Evolutionary conservation across 2,329 filamentous ascomycete genomes (phyloP).

Genomic region (Dendrostoma leiphaemia): DNA sequence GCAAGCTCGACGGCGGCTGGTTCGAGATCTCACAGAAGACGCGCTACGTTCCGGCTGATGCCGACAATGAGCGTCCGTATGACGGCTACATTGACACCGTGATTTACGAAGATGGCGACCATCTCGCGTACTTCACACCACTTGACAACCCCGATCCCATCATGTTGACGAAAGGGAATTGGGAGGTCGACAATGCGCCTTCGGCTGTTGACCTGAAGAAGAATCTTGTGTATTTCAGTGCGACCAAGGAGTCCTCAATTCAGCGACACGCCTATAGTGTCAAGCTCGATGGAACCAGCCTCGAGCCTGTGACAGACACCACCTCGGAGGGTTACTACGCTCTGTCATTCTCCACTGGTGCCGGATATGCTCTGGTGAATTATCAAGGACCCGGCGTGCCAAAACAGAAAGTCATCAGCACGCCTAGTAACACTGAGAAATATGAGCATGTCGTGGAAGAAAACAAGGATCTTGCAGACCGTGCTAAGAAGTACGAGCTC

Average conservation of each 20-base stretch:
- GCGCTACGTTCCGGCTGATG: conserved; percentile 81
- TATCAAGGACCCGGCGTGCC: conserved; percentile 85
- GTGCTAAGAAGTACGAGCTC: conserved; percentile 74
- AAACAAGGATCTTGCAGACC: conserved; percentile 67
- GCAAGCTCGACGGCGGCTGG: conserved; percentile 91
- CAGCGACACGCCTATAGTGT: conserved; percentile 92
- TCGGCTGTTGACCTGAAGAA: conserved; percentile 80
- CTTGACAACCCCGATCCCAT: conserved; percentile 78
- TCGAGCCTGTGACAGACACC: conserved; percentile 72
- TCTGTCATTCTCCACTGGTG: conserved; percentile 79
- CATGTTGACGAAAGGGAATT: conserved; percentile 82
- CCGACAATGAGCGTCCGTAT: conserved; percentile 67
- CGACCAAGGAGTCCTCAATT: conserved; percentile 82
- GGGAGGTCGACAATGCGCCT: conserved; percentile 88
- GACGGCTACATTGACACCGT: conserved; percentile 94
- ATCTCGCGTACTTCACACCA: conserved; percentile 90
- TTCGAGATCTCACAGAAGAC: conserved; percentile 91
- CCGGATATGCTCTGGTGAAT: conserved; percentile 79
- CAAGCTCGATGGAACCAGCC: conserved; percentile 72
- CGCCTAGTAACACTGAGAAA: conserved; percentile 62
- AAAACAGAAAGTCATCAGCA: conserved; percentile 87
- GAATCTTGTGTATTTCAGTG: conserved; percentile 88
- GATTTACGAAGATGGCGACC: conserved; percentile 82
- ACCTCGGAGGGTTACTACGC: conserved; percentile 74
- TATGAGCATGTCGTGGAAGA: conserved; percentile 75